Base-by-base conservation (phyloP, 768 basidiomycete genomes). In the Pleurotus djamor region DNA sequence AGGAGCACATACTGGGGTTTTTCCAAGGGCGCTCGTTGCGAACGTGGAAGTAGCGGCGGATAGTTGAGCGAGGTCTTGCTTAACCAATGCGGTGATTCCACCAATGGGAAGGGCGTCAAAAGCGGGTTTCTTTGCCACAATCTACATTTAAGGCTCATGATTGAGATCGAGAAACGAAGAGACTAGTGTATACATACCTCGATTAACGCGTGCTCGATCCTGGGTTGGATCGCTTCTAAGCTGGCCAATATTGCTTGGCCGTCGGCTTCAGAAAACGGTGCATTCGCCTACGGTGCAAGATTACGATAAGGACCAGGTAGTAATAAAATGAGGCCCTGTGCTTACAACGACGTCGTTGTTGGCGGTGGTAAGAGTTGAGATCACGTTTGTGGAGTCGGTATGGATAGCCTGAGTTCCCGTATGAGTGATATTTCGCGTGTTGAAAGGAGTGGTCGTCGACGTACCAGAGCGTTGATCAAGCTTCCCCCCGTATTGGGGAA, bases 401-500 rank as follows among this genome's bases (percentile, higher is more conserved):
- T 73, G 69, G 44, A 76, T 71, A 21, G 36, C 64, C 73, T 74
- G 13, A 8, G 14, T 47, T n/a, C 7, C 16, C 14, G 49, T 28
- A 28, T 33, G 7, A 32, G 49, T 0, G 49, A 21, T 44, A 58
- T 48, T 6, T 37, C 8, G 3, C 12, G 4, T 45, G 34, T 9
- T 17, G 41, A 28, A 2, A 34, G 13, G 10, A n/a, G 1, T 33
- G 35, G 16, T 48, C 7, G 9, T 12, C 4, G 1, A 50, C 61
- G 2, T 48, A 71, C 71, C 28, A 72, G 51, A 12, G 69, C 71
- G 28, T 57, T 61, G 28, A 55, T 8, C 43, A 70, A 63, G 34
- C 60, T 65, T 38, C 68, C 69, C 4, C 70, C 70, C 43, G 67
- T 68, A 34, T 36, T 21, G 0, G 72, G 73, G 65, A 71, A 73